Evolutionary conservation across 768 basidiomycete species (phyloP), one percentile per base, ranked within the genome.

Genomic region (Gymnopilus dilepis): DNA sequence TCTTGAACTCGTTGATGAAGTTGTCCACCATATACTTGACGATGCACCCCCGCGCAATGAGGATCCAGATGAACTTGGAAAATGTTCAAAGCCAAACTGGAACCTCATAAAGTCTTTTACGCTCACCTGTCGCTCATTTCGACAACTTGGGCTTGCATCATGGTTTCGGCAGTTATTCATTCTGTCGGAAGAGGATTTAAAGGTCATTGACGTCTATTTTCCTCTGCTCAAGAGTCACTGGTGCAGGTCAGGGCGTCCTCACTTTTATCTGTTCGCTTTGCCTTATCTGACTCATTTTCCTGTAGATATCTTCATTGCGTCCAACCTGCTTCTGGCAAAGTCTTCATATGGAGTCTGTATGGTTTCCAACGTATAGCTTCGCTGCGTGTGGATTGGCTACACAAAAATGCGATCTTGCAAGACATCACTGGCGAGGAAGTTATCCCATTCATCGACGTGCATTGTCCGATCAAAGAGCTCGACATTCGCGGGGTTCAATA

Each of bases 121-220:
- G 13, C 59, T 73, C 9, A 65, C 74, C 22, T 78, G 67, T n/a
- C 73, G 67, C 56, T 47, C 61, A 8, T 77, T 70, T 60, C 73
- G 77, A 41, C 45, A 64, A 0, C 60, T 75, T 11, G 65, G 67
- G 7, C 62, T 79, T 0, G 68, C 70, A 37, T 63, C 63, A 53
- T 79, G 78, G 78, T 78, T 78, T 62, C 68, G 68, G 26, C 62
- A 56, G 9, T 58, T 79, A n/a, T 74, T 66, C 60, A 53, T 73
- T 21, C 63, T 51, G 43, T 64, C 61, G 2, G 65, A 73, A 0
- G 28, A 21, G 2, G 74, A 78, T 56, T n/a, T 76, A 0, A 8
- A 54, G 2, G 59, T 60, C 40, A 58, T 76, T 17, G 50, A 64
- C n/a, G 15, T 52, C 9, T 43, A 70, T 13, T 73, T 78, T 45